phyloP scores from a whole-genome alignment of 257 asterid species.

The Anisodus tanguticus region DNA sequence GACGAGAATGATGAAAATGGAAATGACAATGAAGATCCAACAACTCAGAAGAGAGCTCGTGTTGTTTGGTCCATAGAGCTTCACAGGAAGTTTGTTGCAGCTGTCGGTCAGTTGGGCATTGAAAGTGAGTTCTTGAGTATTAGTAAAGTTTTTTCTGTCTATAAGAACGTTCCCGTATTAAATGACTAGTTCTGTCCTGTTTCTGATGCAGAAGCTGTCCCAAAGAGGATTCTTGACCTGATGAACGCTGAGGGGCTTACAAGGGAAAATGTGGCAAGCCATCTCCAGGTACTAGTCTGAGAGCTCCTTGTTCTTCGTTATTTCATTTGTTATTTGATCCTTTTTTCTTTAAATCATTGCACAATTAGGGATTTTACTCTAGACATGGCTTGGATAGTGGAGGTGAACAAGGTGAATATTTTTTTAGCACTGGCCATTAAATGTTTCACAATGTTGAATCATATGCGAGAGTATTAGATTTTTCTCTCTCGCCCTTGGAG shows the following conservation, averaged over 20 bases:
- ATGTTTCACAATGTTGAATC: neutral
- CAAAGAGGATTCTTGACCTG: constrained; percentile 85
- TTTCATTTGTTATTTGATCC: constrained; percentile 6
- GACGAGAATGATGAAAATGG: constrained; percentile 61
- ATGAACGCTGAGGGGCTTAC: constrained; percentile 89
- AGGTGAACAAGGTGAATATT: neutral
- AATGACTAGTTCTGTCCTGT: neutral
- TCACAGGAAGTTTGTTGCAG: constrained; percentile 82
- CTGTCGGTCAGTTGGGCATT: constrained; percentile 84
- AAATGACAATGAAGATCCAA: constrained; percentile 61
- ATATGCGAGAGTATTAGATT: neutral
- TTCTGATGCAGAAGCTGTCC: constrained; percentile 78
- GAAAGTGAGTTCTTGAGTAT: constrained; percentile 59
- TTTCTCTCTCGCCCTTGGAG: neutral
- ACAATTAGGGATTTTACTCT: neutral
- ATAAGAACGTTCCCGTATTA: neutral
- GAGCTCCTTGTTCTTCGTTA: constrained; percentile 28
- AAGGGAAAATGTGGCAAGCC: constrained; percentile 93
- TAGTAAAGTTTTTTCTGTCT: neutral
- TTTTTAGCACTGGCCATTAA: neutral
- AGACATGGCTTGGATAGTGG: neutral
- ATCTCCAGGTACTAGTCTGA: constrained; percentile 75
- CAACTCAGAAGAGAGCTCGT: constrained; percentile 77
- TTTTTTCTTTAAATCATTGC: neutral
- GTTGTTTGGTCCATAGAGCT: constrained; percentile 95